Percentiles rank a stretch among this genome's conserved stretches.
Evolutionary conservation across 1,284 basidiomycete species (phyloP).

Genomic region (Tetrapyrgos nigripes): DNA sequence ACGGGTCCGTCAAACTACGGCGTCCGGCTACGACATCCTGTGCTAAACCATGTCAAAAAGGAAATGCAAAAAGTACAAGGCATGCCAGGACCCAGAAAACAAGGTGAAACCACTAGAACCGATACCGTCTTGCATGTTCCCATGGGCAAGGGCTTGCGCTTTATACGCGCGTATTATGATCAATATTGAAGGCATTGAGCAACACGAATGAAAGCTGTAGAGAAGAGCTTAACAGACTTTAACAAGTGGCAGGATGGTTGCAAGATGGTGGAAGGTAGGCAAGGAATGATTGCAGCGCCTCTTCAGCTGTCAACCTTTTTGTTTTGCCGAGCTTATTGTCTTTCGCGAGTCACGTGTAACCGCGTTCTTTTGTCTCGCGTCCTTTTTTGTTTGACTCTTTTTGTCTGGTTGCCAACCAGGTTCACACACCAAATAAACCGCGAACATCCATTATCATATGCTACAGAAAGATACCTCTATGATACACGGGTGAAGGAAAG

Average conservation of each 20-base stretch:
- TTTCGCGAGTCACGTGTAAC: neutral
- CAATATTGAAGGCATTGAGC: neutral
- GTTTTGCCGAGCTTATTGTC: conserved; percentile 18
- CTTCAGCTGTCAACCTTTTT: neutral
- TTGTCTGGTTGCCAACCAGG: neutral
- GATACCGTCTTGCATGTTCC: neutral
- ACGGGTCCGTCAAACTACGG: neutral
- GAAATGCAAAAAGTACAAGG: neutral
- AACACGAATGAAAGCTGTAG: no score
- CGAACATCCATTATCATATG: neutral
- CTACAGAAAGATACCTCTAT: neutral
- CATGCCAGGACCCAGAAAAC: no score
- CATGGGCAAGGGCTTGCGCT: no score
- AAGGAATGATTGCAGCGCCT: neutral
- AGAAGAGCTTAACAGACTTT: neutral
- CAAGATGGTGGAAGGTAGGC: conserved; percentile 2
- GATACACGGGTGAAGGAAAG: conserved; percentile 12
- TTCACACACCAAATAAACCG: neutral
- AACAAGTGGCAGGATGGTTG: neutral
- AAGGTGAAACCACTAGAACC: neutral
- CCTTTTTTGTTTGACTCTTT: conserved; percentile 22
- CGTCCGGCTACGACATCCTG: neutral
- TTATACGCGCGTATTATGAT: neutral
- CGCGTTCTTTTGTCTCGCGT: conserved; percentile 15
- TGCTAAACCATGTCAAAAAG: neutral